A percentile compares a stretch with the other conserved stretches of the same genome.
phyloP scores from a whole-genome alignment of 305 asterid species.

The Fraxinus ornus region DNA sequence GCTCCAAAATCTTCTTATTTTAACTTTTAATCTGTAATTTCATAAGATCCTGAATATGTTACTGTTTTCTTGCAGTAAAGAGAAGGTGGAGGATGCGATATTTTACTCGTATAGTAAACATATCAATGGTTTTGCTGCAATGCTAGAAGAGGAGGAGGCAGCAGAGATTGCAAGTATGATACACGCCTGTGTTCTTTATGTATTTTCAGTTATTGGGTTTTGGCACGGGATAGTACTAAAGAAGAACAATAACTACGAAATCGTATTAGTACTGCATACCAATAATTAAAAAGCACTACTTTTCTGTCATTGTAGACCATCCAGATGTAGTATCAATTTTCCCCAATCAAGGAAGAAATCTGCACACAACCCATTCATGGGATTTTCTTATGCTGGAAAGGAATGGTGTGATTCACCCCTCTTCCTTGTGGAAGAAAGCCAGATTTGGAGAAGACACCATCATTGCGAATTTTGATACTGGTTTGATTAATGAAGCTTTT shows the following conservation, averaged over 20 bases:
- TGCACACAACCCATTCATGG: slow-evolving; percentile 88
- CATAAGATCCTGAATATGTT: not conserved
- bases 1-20: not conserved
- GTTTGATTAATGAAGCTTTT: slow-evolving; percentile 23
- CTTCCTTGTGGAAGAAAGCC: slow-evolving; percentile 62
- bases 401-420: slow-evolving; percentile 30
- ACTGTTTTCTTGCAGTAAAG: slow-evolving; percentile 34
- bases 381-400: slow-evolving; percentile 56
- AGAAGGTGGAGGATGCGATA: slow-evolving; percentile 55
- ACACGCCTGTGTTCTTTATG: not conserved
- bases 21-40: not conserved
- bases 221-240: not conserved
- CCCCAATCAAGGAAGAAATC: slow-evolving; percentile 31
- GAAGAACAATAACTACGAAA: not conserved
- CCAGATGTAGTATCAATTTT: slow-evolving; percentile 62
- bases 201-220: not conserved
- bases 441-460: slow-evolving; percentile 58
- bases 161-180: slow-evolving; percentile 46
- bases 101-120: slow-evolving; percentile 56
- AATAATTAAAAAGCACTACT: not conserved
- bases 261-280: not conserved
- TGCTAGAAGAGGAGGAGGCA: slow-evolving; percentile 67
- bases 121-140: slow-evolving; percentile 78
- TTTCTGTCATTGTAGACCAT: slow-evolving; percentile 37
- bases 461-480: slow-evolving; percentile 68